Evolutionary conservation across 176 grass and related monocot genomes (phyloP).

Genomic region (Cymbopogon citratus): DNA sequence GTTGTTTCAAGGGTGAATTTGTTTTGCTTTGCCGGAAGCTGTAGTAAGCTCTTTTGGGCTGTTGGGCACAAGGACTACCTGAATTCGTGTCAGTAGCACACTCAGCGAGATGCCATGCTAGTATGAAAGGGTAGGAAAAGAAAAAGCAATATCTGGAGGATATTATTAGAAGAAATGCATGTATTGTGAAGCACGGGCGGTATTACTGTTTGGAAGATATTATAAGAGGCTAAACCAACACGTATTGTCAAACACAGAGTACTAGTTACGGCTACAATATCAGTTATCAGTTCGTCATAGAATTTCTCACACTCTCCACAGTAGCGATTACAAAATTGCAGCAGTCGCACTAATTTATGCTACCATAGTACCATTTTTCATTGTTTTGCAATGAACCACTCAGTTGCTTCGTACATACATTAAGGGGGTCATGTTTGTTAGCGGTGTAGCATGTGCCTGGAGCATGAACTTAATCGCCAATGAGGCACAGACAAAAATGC

Average conservation of each 20-base stretch:
- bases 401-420: not conserved
- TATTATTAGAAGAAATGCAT: not conserved
- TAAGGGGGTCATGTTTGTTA: slow-evolving; percentile 24
- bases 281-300: not conserved
- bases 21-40: no score
- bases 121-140: not conserved
- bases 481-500: slow-evolving; percentile 17
- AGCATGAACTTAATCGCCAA: slow-evolving; percentile 2
- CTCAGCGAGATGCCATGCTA: not conserved
- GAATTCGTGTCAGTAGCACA: not conserved
- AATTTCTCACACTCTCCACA: not conserved
- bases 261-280: not conserved
- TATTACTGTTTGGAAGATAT: not conserved
- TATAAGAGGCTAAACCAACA: not conserved
- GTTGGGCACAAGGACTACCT: not conserved
- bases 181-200: not conserved
- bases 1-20: no score
- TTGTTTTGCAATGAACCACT: not conserved
- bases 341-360: not conserved
- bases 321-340: slow-evolving; percentile 15
- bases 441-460: not conserved
- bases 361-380: not conserved
- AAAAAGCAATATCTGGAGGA: not conserved
- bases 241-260: not conserved
- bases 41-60: not conserved